These are phyloP conservation scores for Diaporthe nobilis DNA, from an alignment of 2,329 filamentous ascomycete genomes.

Conservation along the genomic window DNA sequence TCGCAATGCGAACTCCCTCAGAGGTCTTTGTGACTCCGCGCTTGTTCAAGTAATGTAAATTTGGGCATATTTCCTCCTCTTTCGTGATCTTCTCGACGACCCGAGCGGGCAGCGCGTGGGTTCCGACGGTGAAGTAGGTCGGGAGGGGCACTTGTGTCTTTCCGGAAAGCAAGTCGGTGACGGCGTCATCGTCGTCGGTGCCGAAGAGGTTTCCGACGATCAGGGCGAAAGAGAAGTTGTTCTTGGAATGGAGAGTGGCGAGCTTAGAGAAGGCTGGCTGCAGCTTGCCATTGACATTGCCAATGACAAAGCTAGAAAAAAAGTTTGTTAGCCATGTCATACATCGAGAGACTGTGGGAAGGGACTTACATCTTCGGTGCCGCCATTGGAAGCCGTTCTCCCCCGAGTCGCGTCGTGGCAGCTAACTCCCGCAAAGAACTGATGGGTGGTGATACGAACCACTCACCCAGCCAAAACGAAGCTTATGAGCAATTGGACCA, in stretches of 20 bases:
- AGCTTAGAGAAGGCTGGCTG: slow-evolving; percentile 84
- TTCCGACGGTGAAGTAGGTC: slow-evolving; percentile 91
- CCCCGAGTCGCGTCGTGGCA: background rate
- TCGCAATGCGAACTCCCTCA: slow-evolving; percentile 89
- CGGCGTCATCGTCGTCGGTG: slow-evolving; percentile 66
- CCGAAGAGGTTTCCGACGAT: slow-evolving; percentile 87
- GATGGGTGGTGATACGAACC: background rate
- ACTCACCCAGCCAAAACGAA: background rate
- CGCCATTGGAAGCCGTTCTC: slow-evolving; percentile 22
- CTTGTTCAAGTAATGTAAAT: slow-evolving; percentile 91
- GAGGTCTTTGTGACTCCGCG: slow-evolving; percentile 89
- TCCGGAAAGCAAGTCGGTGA: slow-evolving; percentile 79
- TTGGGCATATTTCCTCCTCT: slow-evolving; percentile 85
- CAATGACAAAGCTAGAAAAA: slow-evolving; percentile 79
- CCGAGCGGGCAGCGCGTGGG: slow-evolving; percentile 75
- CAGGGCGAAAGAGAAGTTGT: slow-evolving; percentile 88
- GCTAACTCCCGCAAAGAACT: background rate
- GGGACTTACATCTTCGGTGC: slow-evolving; percentile 39
- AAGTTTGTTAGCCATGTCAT: slow-evolving; percentile 33
- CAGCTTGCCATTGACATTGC: slow-evolving; percentile 85
- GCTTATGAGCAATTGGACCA: background rate
- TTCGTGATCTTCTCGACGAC: slow-evolving; percentile 82
- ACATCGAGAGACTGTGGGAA: background rate
- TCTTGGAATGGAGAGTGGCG: slow-evolving; percentile 84
- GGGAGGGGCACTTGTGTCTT: slow-evolving; percentile 81